These are phyloP conservation scores for Xylariaceae sp. DNA, from an alignment of 2,329 filamentous ascomycete species.

Conservation along the genomic window DNA sequence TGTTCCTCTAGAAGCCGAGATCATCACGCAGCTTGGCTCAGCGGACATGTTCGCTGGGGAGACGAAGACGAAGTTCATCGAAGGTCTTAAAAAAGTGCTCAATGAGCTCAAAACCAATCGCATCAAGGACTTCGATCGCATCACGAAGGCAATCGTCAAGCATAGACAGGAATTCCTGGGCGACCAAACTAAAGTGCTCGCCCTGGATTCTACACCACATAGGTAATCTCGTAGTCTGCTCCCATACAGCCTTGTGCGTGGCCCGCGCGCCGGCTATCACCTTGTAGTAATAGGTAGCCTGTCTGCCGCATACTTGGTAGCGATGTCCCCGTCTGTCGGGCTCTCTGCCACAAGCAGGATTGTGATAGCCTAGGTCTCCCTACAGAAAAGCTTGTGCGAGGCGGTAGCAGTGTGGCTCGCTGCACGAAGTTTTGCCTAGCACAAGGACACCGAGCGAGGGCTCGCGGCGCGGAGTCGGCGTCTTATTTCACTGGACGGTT, in stretches of 20 bases:
- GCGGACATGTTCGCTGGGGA: constrained; percentile 58
- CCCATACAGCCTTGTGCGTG: constrained; percentile 16
- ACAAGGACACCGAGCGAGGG: constrained; percentile 10
- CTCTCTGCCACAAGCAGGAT: constrained; percentile 10
- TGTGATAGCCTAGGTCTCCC: constrained; percentile 13
- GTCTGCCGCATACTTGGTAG: constrained; percentile 7
- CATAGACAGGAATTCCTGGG: constrained; percentile 60
- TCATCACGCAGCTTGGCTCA: constrained; percentile 65
- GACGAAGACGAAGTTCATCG: constrained; percentile 56
- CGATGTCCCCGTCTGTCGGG: constrained; percentile 13
- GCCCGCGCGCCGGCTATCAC: constrained; percentile 9
- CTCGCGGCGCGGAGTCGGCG: constrained; percentile 16
- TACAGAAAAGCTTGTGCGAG: not conserved
- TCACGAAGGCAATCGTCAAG: constrained; percentile 61
- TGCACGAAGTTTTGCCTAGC: constrained; percentile 7
- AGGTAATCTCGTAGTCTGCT: constrained; percentile 30
- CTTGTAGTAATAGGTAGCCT: constrained; percentile 23
- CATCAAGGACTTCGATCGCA: constrained; percentile 59
- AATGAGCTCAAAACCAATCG: constrained; percentile 53
- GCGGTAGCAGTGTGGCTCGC: constrained; percentile 9
- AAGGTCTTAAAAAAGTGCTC: constrained; percentile 57
- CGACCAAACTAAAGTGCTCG: constrained; percentile 59
- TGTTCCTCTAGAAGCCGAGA: constrained; percentile 58
- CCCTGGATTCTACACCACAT: constrained; percentile 42
- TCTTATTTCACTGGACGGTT: constrained; percentile 17